These are phyloP conservation scores for Citrus unshiu DNA, from an alignment of 345 rosid genomes.

Conservation along the genomic window DNA sequence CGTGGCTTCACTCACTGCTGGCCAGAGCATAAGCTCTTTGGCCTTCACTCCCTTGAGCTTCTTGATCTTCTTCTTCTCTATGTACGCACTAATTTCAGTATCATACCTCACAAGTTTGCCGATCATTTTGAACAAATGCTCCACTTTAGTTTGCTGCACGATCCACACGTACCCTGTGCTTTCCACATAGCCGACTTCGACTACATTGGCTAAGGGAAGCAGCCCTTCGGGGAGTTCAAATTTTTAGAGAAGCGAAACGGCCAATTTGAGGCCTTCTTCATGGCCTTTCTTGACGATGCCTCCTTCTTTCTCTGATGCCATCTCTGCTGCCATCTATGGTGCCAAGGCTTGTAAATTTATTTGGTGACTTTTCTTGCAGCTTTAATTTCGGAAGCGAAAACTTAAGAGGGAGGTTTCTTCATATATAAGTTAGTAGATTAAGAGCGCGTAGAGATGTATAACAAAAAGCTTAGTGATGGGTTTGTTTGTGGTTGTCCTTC, in stretches of 20 bases:
- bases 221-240: slow-evolving; percentile 46
- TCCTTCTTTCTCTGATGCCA: slow-evolving; percentile 28
- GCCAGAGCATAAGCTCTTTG: slow-evolving; percentile 58
- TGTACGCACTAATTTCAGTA: slow-evolving; percentile 30
- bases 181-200: slow-evolving; percentile 42
- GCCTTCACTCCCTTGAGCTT: slow-evolving; percentile 62
- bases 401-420: not conserved
- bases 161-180: slow-evolving; percentile 51
- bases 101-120: slow-evolving; percentile 41
- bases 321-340: slow-evolving; percentile 6
- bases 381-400: not conserved
- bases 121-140: slow-evolving; percentile 48
- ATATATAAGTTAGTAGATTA: not conserved
- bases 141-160: slow-evolving; percentile 37
- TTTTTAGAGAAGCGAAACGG: slow-evolving; percentile 19
- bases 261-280: slow-evolving; percentile 28
- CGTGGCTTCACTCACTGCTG: slow-evolving; percentile 42
- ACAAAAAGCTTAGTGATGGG: no score
- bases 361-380: not conserved
- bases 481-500: not conserved
- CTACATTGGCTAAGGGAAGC: slow-evolving; percentile 35
- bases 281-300: slow-evolving; percentile 29
- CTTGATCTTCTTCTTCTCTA: slow-evolving; percentile 35
- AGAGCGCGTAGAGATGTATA: not conserved
- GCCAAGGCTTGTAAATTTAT: not conserved